phyloP scores from a whole-genome alignment of 306 rosid genomes.

The Heteromeles arbutifolia region DNA sequence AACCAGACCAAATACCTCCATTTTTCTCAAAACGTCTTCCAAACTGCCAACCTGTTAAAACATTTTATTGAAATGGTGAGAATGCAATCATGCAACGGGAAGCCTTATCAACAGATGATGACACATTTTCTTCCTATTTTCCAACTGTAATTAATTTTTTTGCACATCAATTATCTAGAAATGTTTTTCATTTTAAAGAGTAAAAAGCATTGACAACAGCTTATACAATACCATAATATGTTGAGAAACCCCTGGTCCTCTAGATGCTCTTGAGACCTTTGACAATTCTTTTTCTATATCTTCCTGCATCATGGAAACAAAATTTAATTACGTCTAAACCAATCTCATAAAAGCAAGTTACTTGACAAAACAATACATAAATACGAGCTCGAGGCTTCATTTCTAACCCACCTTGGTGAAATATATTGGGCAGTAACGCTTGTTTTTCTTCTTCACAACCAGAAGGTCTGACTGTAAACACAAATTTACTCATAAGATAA shows the following conservation, averaged over 20 bases:
- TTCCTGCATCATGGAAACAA: constrained; percentile 51
- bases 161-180: not conserved
- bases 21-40: constrained; percentile 87
- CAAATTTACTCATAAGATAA: constrained; percentile 10
- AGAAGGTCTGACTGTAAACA: constrained; percentile 80
- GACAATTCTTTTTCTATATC: constrained; percentile 81
- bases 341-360: not conserved
- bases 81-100: not conserved
- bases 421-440: constrained; percentile 88
- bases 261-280: constrained; percentile 57
- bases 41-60: constrained; percentile 74
- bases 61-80: not conserved
- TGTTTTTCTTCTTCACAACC: constrained; percentile 82
- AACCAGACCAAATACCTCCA: constrained; percentile 65
- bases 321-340: constrained; percentile 4
- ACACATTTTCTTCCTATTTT: not conserved
- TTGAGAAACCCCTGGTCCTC: constrained; percentile 64
- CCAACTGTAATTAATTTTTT: not conserved
- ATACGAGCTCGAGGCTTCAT: constrained; percentile 2
- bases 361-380: not conserved
- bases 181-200: not conserved
- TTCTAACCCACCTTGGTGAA: constrained; percentile 71
- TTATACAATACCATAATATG: constrained; percentile 55
- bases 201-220: not conserved
- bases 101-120: too few relatives aligned